Evolutionary conservation across 2,329 filamentous ascomycete species (phyloP), one percentile per base, ranked within the genome.

Genomic region (Claviceps arundinis): DNA sequence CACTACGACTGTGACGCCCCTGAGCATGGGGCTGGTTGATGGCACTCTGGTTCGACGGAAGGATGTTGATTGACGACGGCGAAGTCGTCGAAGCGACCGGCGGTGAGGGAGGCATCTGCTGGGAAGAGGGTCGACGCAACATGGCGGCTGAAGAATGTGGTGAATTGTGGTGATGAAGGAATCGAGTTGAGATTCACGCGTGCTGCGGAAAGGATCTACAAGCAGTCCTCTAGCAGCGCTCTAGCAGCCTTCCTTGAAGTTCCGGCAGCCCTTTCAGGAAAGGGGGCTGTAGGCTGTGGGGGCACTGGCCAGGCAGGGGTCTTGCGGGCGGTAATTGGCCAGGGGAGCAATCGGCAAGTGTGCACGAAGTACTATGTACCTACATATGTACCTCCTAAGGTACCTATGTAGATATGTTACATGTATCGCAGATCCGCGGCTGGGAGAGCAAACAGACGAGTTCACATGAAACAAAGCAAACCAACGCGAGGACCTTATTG

Each of bases 101-200:
- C 13, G 69, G 63, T 24, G 69, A 68, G 42, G 69, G 66, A 48
- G 70, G 62, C 67, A 73, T 73, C 52, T 73, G 70, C 53, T 66
- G 66, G 19, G 68, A 65, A 34, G 74, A 74, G 43, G 70, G 63
- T 47, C 74, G 73, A 48, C 71, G 67, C 22, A 71, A 69, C 19
- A 54, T 46, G 19, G 68, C 70, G 37, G 50, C 50, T 19, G 73
- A 66, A 40, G 70, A 62, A 56, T 70, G 72, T 49, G 75, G 73
- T 51, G 73, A 77, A 62, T 55, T 70, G 72, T 49, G 75, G 73
- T 51, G 73, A 77, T 7, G 73, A 65, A 42, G 76, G 73, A 13
- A 80, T 74, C 17, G 74, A 73, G 65, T 80, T 79, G 57, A 80
- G 71, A 57, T 80, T 30, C 76, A 24, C 74, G 75, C 75, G 77